Base-by-base conservation (phyloP, 768 basidiomycete genomes). In the Rickenella mellea region DNA sequence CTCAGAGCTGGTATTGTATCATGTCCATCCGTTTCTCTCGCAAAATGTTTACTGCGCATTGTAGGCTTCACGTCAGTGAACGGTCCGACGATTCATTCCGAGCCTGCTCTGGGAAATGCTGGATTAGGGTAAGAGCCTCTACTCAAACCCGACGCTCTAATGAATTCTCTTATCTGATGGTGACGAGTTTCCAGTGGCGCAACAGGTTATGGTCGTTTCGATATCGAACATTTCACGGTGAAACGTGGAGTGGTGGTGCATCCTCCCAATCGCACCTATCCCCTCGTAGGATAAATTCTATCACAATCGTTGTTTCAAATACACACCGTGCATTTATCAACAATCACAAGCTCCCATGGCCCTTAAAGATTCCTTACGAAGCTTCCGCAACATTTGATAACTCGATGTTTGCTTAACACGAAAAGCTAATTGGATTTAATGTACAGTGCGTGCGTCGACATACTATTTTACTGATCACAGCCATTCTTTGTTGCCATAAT, bases 41-140 rank as follows among this genome's bases (percentile, higher is more conserved):
- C 14, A 24, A 25, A 21, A 12, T 14, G 21, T 4, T 29, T 25
- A 19, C n/a, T 28, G 17, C 27, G 39, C 36, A 26, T 37, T 41
- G 17, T 44, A 76, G 78, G 78, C 2, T 67, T 63, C 37, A 63
- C 66, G 12, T 70, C 72, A 50, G 66, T 80, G 48, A 80, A 81
- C 45, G 77, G 75, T 1, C 55, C 68, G 3, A 73, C 73, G 3
- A 49, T 77, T 17, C 70, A 76, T 43, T 50, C 55, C 6, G 73
- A 79, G 47, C 49, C 59, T 5, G 42, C 44, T 6, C 55, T 64
- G 37, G 62, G 66, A 12, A 44, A 64, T 7, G 49, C 62, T 3
- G 74, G 74, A 1, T 57, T 76, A 15, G 68, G 72, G 74, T 76
- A 53, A 43, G 67, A 58, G 17, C 9, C n/a, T n/a, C n/a, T n/a